phyloP scores from a whole-genome alignment of 768 basidiomycete genomes.

The Floccularia luteovirens region DNA sequence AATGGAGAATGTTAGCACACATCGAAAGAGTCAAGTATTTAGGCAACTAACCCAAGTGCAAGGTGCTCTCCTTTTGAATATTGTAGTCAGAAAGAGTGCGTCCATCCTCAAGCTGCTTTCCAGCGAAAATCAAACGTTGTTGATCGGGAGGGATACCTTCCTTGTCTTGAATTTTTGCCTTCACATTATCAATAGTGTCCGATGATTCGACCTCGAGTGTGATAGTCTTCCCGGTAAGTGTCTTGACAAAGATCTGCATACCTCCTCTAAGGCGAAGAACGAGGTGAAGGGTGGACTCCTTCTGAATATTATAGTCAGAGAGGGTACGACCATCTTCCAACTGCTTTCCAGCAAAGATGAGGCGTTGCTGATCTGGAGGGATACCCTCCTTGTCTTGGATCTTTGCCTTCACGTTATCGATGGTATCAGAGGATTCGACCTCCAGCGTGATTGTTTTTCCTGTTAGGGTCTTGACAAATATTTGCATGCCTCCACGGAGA shows the following conservation, averaged over 20 bases:
- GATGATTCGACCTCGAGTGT: slow-evolving; percentile 91
- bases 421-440: slow-evolving; percentile 82
- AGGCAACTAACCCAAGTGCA: slow-evolving; percentile 37
- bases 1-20: background rate
- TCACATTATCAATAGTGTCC: slow-evolving; percentile 90
- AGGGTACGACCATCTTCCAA: slow-evolving; percentile 87
- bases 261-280: slow-evolving; percentile 28
- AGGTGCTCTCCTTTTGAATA: slow-evolving; percentile 70
- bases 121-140: slow-evolving; percentile 88
- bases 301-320: slow-evolving; percentile 89
- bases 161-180: slow-evolving; percentile 77
- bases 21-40: background rate
- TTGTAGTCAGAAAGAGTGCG: slow-evolving; percentile 83
- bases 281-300: slow-evolving; percentile 77
- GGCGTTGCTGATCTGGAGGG: slow-evolving; percentile 82
- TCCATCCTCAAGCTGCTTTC: slow-evolving; percentile 92
- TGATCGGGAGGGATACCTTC: slow-evolving; percentile 83
- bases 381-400: slow-evolving; percentile 93
- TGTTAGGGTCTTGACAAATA: slow-evolving; percentile 77
- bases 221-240: slow-evolving; percentile 86
- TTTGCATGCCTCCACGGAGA: slow-evolving; percentile 88
- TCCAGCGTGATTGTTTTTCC: slow-evolving; percentile 92
- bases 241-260: slow-evolving; percentile 91
- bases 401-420: slow-evolving; percentile 86
- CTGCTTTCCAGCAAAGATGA: slow-evolving; percentile 92